Percentiles rank a stretch among this genome's conserved stretches.
Conservation (phyloP, 352 stramenopile species). For the Pythium apleroticum region DNA sequence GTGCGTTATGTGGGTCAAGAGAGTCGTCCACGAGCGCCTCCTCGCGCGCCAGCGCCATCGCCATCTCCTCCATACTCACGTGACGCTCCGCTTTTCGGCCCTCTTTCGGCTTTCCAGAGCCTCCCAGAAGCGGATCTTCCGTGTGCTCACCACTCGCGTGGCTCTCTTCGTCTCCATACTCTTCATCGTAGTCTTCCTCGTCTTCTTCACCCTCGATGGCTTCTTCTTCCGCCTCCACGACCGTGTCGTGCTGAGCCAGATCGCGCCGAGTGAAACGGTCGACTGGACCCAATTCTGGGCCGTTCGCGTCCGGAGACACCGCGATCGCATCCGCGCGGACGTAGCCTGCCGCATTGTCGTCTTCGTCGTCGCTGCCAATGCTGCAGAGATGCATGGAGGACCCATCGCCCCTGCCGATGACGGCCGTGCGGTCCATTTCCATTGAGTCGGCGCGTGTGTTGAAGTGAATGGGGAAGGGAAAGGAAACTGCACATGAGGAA, state of each 20-base stretch:
- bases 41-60: constrained; percentile 1
- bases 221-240: constrained; percentile 2
- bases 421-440: not conserved
- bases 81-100: constrained; percentile 1
- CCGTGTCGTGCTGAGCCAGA: not conserved
- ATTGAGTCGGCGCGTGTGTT: not conserved
- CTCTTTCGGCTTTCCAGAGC: not conserved
- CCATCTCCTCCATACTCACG: constrained; percentile 21
- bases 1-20: not conserved
- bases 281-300: not conserved
- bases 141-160: not conserved
- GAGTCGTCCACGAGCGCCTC: not conserved
- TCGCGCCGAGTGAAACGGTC: not conserved
- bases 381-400: constrained; percentile 8
- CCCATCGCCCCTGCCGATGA: not conserved
- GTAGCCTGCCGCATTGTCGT: not conserved
- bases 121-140: not conserved
- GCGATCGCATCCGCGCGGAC: not conserved
- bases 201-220: not conserved
- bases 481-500: not conserved
- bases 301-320: not conserved
- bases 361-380: constrained; percentile 16
- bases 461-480: not conserved
- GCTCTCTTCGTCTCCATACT: not conserved
- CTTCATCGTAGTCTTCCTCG: not conserved